Percentiles rank a stretch among this genome's conserved stretches.
Evolutionary conservation across 2,329 filamentous ascomycete genomes (phyloP).

Genomic region (Diplodia sapinea): DNA sequence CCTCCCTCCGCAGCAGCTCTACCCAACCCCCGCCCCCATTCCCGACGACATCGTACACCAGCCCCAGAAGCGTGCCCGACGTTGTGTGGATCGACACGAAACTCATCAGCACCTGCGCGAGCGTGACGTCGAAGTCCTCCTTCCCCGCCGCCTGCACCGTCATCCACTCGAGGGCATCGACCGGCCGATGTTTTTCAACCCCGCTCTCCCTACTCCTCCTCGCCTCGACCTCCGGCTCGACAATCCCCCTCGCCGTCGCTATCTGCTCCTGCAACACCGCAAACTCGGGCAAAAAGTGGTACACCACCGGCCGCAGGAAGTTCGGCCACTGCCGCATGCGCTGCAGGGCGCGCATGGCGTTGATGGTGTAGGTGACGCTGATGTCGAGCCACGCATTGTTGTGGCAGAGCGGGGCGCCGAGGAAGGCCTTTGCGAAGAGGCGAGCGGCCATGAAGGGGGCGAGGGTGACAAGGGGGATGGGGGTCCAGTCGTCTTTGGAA

Average conservation of each 20-base stretch:
- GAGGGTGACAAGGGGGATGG: slow-evolving; percentile 40
- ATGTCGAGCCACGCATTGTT: slow-evolving; percentile 50
- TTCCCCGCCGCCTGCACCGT: background rate
- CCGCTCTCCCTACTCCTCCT: no score
- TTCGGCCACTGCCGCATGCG: slow-evolving; percentile 45
- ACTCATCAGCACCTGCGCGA: background rate
- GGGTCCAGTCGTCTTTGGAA: slow-evolving; percentile 19
- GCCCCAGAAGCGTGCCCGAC: background rate
- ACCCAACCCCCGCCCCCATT: slow-evolving; percentile 32
- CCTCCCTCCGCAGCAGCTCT: slow-evolving; percentile 31
- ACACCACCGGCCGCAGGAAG: slow-evolving; percentile 39
- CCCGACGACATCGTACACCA: slow-evolving; percentile 1
- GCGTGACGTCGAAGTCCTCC: background rate
- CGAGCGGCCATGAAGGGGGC: slow-evolving; percentile 49
- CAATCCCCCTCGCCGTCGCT: background rate
- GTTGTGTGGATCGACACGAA: slow-evolving; percentile 13
- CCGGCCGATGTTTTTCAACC: background rate
- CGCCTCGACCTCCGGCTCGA: background rate
- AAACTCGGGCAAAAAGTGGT: background rate
- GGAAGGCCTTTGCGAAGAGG: slow-evolving; percentile 41
- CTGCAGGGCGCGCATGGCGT: slow-evolving; percentile 44
- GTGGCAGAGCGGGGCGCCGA: slow-evolving; percentile 46
- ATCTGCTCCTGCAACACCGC: background rate
- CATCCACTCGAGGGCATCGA: slow-evolving; percentile 2
- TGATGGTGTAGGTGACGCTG: slow-evolving; percentile 45